Percentiles rank a stretch among this genome's conserved stretches.
Evolutionary conservation across 2,329 filamentous ascomycete species (phyloP).

Genomic region (Talaromyces marneffei): DNA sequence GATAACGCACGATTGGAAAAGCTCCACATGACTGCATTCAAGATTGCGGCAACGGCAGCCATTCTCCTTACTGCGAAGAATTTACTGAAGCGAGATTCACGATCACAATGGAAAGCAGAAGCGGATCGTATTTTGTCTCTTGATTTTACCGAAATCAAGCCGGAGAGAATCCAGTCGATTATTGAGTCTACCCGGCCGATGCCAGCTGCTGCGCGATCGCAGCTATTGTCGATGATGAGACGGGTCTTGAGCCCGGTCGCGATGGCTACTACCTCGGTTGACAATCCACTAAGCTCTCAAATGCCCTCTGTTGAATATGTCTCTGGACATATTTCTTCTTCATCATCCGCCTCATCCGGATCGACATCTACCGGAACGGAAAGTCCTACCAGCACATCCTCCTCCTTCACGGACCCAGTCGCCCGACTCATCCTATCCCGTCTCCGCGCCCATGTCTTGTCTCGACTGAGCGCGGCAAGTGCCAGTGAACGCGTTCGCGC

Average conservation of each 20-base stretch:
- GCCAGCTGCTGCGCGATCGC: conserved; percentile 40
- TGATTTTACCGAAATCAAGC: conserved; percentile 38
- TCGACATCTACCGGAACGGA: conserved; percentile 8
- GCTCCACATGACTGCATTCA: conserved; percentile 50
- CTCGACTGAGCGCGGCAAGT: conserved; percentile 55
- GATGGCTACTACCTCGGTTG: conserved; percentile 31
- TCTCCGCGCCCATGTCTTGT: conserved; percentile 50
- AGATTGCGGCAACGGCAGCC: conserved; percentile 56
- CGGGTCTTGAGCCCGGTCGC: conserved; percentile 52
- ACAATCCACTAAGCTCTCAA: conserved; percentile 18
- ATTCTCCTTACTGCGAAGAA: conserved; percentile 62
- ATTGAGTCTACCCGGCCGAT: conserved; percentile 46
- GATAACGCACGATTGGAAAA: conserved; percentile 50
- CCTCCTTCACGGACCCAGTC: conserved; percentile 54
- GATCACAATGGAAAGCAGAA: conserved; percentile 59
- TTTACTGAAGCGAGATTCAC: conserved; percentile 58
- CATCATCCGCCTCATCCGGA: conserved; percentile 53
- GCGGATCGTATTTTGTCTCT: conserved; percentile 54
- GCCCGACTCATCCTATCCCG: conserved; percentile 56
- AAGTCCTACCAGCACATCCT: conserved; percentile 18
- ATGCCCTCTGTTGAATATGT: conserved; percentile 23
- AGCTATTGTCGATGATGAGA: conserved; percentile 43
- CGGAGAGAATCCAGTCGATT: conserved; percentile 40
- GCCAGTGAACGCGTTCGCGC: conserved; percentile 54
- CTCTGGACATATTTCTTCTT: conserved; percentile 46